Percentiles rank a stretch among this genome's conserved stretches.
Evolutionary conservation across 1,284 basidiomycete genomes (phyloP).

Genomic region (Leccinum solheimii): DNA sequence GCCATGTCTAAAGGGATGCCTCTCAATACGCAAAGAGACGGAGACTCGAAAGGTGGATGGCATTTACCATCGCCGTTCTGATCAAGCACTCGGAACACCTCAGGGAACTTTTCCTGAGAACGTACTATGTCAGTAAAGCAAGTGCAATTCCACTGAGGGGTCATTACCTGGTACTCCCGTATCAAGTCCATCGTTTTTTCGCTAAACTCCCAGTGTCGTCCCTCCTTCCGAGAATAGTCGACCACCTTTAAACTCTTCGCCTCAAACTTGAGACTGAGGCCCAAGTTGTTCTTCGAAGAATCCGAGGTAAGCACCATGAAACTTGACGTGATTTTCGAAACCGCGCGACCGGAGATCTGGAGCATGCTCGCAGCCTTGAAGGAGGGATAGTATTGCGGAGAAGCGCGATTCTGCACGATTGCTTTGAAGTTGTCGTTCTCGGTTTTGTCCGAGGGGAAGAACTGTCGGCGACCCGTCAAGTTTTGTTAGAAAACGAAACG

Average conservation of each 20-base stretch:
- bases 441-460: constrained; percentile 77
- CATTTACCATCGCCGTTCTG: constrained; percentile 64
- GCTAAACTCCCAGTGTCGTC: constrained; percentile 92
- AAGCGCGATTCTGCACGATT: constrained; percentile 57
- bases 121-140: neutral
- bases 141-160: neutral
- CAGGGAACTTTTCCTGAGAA: constrained; percentile 69
- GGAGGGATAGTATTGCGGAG: constrained; percentile 72
- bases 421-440: constrained; percentile 80
- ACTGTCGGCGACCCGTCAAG: constrained; percentile 47
- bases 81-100: constrained; percentile 75
- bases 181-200: constrained; percentile 84
- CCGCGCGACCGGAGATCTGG: constrained; percentile 69
- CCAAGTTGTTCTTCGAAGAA: constrained; percentile 85
- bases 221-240: constrained; percentile 87
- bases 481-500: constrained; percentile 1
- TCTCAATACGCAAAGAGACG: constrained; percentile 6
- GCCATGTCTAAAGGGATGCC: constrained; percentile 62
- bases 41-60: neutral
- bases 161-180: constrained; percentile 72
- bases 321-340: constrained; percentile 91
- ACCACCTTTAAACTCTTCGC: constrained; percentile 95
- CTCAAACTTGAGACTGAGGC: constrained; percentile 95
- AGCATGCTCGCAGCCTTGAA: constrained; percentile 73
- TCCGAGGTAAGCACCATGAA: constrained; percentile 81